Evolutionary conservation across 78 protist genomes (phyloP).

Genomic region (Dictyostelium firmibasis): DNA sequence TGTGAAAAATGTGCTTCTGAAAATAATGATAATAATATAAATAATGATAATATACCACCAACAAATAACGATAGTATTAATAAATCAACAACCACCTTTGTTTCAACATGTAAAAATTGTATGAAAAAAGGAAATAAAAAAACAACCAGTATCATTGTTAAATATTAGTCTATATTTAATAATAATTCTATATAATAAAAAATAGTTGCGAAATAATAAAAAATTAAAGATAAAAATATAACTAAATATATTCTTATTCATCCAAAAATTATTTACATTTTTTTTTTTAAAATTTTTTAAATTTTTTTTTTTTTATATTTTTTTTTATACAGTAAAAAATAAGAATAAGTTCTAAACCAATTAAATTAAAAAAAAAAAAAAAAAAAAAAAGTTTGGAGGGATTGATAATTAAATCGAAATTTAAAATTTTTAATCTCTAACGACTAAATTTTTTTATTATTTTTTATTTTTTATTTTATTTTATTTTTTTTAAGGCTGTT

Average conservation of each 20-base stretch:
- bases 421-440: no score
- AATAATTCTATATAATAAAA: neutral
- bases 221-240: neutral
- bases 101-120: constrained; percentile 5
- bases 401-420: no score
- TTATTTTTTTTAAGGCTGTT: no score
- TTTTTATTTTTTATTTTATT: no score
- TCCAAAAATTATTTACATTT: no score
- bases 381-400: no score
- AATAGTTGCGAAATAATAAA: neutral
- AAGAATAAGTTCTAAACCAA: no score
- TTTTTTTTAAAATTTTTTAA: neutral
- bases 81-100: neutral
- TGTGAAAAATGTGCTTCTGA: neutral
- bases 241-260: neutral
- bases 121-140: neutral
- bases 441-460: no score
- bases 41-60: neutral
- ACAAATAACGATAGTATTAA: neutral
- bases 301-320: no score
- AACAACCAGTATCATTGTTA: neutral
- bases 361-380: no score
- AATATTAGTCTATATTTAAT: neutral
- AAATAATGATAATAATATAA: neutral
- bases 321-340: no score